These are phyloP conservation scores for Zygosaccharomyces gambellarensis DNA, from an alignment of 805 yeast genomes.

Conservation along the genomic window DNA sequence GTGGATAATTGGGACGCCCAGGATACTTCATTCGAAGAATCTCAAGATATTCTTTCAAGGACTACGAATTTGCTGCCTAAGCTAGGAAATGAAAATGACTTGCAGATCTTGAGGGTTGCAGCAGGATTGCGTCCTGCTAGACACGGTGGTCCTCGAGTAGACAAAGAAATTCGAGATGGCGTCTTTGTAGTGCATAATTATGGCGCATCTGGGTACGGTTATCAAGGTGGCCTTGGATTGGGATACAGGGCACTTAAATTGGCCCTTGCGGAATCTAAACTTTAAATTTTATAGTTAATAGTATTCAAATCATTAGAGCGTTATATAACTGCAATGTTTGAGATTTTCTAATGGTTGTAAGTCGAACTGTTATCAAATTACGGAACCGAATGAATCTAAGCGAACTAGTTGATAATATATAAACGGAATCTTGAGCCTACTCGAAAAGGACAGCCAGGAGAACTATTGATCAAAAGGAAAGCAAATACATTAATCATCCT, in stretches of 20 bases:
- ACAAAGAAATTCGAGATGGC: slow-evolving; percentile 43
- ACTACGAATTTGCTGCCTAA: slow-evolving; percentile 50
- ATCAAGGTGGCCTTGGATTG: slow-evolving; percentile 64
- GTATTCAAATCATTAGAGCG: neutral
- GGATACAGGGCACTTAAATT: slow-evolving; percentile 43
- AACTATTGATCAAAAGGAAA: neutral
- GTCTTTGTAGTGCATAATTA: slow-evolving; percentile 58
- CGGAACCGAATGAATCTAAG: neutral
- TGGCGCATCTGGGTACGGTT: slow-evolving; percentile 66
- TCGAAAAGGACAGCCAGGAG: neutral
- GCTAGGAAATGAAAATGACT: slow-evolving; percentile 37
- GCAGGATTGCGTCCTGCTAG: slow-evolving; percentile 77
- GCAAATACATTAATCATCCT: neutral
- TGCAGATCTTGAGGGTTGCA: slow-evolving; percentile 56
- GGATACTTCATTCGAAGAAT: slow-evolving; percentile 53
- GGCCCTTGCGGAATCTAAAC: slow-evolving; percentile 4
- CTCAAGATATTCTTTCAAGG: slow-evolving; percentile 57
- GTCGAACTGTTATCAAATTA: neutral
- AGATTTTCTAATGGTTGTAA: neutral
- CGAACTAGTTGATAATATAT: neutral
- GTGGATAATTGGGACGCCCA: slow-evolving; percentile 52
- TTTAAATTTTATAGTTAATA: neutral
- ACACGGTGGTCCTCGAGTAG: slow-evolving; percentile 71
- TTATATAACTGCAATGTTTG: neutral
- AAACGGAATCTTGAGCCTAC: neutral